Percentiles rank a stretch among this genome's conserved stretches.
These are phyloP conservation scores for Beta vulgaris DNA, from an alignment of 148 eudicot genomes.

Conservation along the genomic window DNA sequence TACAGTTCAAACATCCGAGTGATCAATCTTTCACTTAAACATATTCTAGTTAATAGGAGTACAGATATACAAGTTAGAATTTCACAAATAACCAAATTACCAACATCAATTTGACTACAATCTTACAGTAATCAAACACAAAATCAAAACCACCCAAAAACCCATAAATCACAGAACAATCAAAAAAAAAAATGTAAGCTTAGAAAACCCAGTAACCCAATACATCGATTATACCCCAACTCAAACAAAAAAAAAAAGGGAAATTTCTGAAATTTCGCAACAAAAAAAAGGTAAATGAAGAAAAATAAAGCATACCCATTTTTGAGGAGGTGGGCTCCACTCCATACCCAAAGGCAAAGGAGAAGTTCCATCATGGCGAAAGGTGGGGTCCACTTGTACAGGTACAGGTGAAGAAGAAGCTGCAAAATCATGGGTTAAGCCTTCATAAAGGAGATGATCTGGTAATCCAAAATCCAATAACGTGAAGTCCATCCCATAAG, in stretches of 20 bases:
- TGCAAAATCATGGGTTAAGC: conserved; percentile 28
- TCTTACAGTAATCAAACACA: background rate
- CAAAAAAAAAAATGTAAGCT: background rate
- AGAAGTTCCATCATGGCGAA: conserved; percentile 84
- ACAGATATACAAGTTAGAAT: background rate
- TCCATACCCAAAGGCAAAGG: conserved; percentile 96
- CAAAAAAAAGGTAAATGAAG: background rate
- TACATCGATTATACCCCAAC: background rate
- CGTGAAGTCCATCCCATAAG: conserved; percentile 48
- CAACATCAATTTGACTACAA: background rate
- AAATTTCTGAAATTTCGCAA: background rate
- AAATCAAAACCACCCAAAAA: conserved; percentile 6
- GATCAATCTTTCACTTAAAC: too few relatives aligned
- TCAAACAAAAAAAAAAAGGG: background rate
- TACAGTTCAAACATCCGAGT: background rate
- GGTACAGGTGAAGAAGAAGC: conserved; percentile 22
- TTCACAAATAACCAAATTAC: background rate
- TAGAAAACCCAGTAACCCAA: background rate
- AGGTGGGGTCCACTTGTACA: conserved; percentile 30
- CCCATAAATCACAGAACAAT: background rate
- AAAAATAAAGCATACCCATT: conserved; percentile 50
- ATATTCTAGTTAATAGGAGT: too few relatives aligned
- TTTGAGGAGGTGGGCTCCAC: conserved; percentile 81
- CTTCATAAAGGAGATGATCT: conserved; percentile 44
- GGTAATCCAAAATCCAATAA: conserved; percentile 47